Evolutionary conservation across 1,284 basidiomycete genomes (phyloP).

Genomic region (Cryptococcus deneoformans): DNA sequence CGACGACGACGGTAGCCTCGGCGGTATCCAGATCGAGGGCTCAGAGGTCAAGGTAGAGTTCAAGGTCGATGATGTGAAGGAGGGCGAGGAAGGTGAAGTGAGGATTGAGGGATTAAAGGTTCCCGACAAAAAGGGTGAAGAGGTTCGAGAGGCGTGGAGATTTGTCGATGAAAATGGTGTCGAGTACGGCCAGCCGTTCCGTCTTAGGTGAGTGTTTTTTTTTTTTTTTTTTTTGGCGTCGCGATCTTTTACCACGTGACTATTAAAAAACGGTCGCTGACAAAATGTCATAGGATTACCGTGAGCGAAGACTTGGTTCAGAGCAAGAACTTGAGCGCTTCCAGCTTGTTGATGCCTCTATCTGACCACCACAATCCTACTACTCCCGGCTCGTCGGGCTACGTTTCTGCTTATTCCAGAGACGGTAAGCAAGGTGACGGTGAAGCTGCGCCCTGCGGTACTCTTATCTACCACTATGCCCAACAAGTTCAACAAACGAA

Average conservation of each 20-base stretch:
- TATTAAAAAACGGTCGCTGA: neutral
- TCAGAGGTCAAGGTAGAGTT: constrained; percentile 19
- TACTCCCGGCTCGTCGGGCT: no score
- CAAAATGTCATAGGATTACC: no score
- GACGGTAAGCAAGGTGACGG: neutral
- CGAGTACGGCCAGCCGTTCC: constrained; percentile 41
- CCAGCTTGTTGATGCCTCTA: constrained; percentile 16
- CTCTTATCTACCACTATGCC: neutral
- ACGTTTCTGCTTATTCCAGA: neutral
- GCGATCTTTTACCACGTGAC: neutral
- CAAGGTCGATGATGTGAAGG: constrained; percentile 23
- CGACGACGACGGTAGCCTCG: constrained; percentile 10
- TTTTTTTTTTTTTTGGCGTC: no score
- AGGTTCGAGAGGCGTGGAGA: constrained; percentile 40
- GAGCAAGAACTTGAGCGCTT: constrained; percentile 4
- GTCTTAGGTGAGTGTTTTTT: constrained; percentile 27
- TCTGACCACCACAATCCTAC: neutral
- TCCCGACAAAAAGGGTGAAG: constrained; percentile 32
- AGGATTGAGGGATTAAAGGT: constrained; percentile 36
- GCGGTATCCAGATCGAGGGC: neutral
- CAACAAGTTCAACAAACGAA: neutral
- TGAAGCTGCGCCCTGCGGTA: neutral
- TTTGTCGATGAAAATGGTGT: constrained; percentile 41
- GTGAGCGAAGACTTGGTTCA: constrained; percentile 6
- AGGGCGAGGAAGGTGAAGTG: constrained; percentile 35